These are phyloP conservation scores for Mychonastes homosphaera DNA, from an alignment of 139 green algal species.

Conservation along the genomic window DNA sequence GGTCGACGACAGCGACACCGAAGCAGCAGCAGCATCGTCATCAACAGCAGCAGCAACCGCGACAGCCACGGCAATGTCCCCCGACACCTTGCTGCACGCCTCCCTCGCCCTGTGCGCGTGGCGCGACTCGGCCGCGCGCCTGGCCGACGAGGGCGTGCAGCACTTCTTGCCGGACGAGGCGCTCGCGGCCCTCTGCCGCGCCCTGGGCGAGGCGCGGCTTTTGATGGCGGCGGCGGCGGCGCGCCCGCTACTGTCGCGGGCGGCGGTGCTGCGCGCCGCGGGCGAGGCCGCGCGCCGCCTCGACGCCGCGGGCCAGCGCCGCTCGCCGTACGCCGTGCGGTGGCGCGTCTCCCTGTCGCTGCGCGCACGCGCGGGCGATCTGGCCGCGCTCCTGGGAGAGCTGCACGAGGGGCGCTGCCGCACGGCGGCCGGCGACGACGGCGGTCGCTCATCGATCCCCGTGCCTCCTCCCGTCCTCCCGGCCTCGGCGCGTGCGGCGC, in stretches of 20 bases:
- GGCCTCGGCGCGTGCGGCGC: no score
- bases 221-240: no score
- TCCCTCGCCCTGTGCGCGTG: slow-evolving; percentile 30
- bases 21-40: slow-evolving; percentile 4
- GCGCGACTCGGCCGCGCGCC: neutral
- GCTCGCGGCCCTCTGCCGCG: slow-evolving; percentile 1
- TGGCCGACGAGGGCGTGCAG: slow-evolving; percentile 11
- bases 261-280: slow-evolving; percentile 5
- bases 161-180: slow-evolving; percentile 16
- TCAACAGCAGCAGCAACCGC: slow-evolving; percentile 3
- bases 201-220: no score
- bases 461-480: no score
- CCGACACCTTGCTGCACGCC: slow-evolving; percentile 11
- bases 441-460: no score
- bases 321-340: neutral
- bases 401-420: neutral
- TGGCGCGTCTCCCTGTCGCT: slow-evolving; percentile 4
- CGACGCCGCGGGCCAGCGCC: slow-evolving; percentile 7
- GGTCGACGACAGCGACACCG: neutral
- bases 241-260: no score
- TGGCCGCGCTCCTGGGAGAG: slow-evolving; percentile 12
- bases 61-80: neutral
- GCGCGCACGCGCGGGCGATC: neutral
- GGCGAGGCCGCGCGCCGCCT: neutral
- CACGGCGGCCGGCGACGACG: no score